Percentiles rank a stretch among this genome's conserved stretches.
phyloP scores from a whole-genome alignment of 148 eudicot genomes.

The Camellia granthamiana region DNA sequence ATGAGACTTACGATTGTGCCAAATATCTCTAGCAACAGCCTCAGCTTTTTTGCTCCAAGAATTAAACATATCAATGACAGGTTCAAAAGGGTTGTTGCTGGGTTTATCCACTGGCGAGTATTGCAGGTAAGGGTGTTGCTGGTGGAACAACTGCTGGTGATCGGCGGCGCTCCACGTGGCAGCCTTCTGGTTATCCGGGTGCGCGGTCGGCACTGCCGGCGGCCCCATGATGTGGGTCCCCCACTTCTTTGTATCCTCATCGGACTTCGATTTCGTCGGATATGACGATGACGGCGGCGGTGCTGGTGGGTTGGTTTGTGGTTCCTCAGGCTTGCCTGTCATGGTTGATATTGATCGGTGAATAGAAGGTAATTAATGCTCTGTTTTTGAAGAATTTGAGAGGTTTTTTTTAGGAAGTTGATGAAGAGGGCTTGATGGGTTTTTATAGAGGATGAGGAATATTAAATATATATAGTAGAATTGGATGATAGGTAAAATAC shows the following conservation, averaged over 20 bases:
- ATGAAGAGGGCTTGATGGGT: too few relatives aligned
- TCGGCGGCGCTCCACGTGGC: conserved; percentile 56
- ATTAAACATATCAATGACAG: conserved; percentile 46
- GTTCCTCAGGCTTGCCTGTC: conserved; percentile 15
- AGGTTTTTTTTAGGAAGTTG: not conserved
- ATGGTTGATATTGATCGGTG: conserved; percentile 4
- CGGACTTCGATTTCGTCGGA: not conserved
- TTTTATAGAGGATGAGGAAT: too few relatives aligned
- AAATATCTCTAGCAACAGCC: conserved; percentile 47
- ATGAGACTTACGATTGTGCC: conserved; percentile 48
- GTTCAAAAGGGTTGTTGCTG: conserved; percentile 44
- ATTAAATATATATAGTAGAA: too few relatives aligned
- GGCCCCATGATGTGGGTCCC: conserved; percentile 71
- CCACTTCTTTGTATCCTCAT: conserved; percentile 47
- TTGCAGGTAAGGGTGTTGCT: conserved; percentile 53
- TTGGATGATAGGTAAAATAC: too few relatives aligned
- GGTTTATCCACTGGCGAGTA: conserved; percentile 53
- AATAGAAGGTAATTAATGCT: not conserved
- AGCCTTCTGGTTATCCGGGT: conserved; percentile 66
- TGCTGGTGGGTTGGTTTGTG: not conserved
- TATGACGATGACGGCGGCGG: conserved; percentile 3
- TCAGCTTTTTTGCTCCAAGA: conserved; percentile 61
- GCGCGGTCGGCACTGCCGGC: conserved; percentile 52
- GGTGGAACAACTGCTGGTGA: conserved; percentile 30
- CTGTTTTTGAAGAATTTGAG: not conserved